These are phyloP conservation scores for Ceratobasidium papillatum DNA, from an alignment of 1,284 basidiomycete species.

Conservation along the genomic window DNA sequence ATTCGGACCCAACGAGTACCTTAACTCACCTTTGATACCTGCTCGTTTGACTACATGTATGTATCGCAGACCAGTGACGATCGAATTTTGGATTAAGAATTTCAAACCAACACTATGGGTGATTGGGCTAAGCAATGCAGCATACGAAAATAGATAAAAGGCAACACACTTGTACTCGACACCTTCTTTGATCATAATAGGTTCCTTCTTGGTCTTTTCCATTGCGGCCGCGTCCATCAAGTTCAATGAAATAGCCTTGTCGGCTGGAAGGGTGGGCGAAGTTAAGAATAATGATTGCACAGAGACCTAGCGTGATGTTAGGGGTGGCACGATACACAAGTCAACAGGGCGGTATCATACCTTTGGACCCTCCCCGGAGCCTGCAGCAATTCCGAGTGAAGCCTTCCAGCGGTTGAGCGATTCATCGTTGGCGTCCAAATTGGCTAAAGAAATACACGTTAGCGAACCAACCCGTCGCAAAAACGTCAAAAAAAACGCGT, in stretches of 20 bases:
- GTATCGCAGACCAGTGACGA: conserved; percentile 86
- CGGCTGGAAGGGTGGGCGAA: conserved; percentile 71
- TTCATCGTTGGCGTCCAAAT: conserved; percentile 43
- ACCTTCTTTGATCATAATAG: conserved; percentile 83
- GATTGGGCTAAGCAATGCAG: background rate
- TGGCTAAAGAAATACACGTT: conserved; percentile 2
- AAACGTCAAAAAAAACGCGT: conserved; percentile 12
- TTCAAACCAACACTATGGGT: conserved; percentile 71
- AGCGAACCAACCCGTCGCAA: background rate
- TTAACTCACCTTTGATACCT: conserved; percentile 66
- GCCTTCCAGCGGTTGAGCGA: conserved; percentile 80
- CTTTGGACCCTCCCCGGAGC: conserved; percentile 63
- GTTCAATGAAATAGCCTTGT: conserved; percentile 68
- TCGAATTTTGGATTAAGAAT: conserved; percentile 85
- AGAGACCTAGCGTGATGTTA: conserved; percentile 62
- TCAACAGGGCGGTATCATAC: conserved; percentile 51
- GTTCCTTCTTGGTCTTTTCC: conserved; percentile 69
- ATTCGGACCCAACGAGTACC: background rate
- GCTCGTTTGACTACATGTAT: conserved; percentile 83
- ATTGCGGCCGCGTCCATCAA: conserved; percentile 59
- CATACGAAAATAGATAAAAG: background rate
- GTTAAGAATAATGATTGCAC: conserved; percentile 73
- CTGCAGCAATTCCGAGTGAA: conserved; percentile 80
- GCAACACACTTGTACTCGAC: conserved; percentile 75
- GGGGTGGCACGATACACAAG: conserved; percentile 7